These are phyloP conservation scores for Leccinum griseonigrum DNA, from an alignment of 1,284 basidiomycete genomes.

Conservation along the genomic window DNA sequence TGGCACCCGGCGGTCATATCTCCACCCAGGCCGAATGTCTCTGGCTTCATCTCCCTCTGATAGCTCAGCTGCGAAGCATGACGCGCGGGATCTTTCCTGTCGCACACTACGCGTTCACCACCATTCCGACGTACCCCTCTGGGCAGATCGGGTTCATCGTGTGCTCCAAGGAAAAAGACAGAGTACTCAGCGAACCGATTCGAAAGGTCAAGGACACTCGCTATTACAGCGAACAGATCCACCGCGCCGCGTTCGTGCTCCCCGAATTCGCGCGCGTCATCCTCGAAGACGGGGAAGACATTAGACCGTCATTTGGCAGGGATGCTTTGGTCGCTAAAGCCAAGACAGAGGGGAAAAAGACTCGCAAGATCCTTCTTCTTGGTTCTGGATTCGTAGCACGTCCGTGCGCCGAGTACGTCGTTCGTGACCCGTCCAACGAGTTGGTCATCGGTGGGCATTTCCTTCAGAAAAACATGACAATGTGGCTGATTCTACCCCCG, in stretches of 20 bases:
- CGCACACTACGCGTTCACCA: conserved; percentile 92
- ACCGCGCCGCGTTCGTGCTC: conserved; percentile 83
- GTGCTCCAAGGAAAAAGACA: conserved; percentile 75
- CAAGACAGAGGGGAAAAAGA: conserved; percentile 21
- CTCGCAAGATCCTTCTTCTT: conserved; percentile 79
- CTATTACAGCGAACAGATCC: conserved; percentile 89
- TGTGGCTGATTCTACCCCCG: conserved; percentile 9
- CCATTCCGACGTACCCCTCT: conserved; percentile 96
- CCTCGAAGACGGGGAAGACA: conserved; percentile 69
- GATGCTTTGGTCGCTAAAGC: conserved; percentile 34
- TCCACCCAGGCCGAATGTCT: conserved; percentile 96
- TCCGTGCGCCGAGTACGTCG: conserved; percentile 92
- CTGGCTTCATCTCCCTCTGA: conserved; percentile 93
- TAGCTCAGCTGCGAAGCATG: conserved; percentile 74
- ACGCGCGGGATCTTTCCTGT: conserved; percentile 81
- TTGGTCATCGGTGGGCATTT: conserved; percentile 71
- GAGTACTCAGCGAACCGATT: conserved; percentile 70
- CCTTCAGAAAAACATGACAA: neutral
- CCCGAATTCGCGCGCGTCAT: conserved; percentile 88
- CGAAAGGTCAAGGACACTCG: conserved; percentile 69
- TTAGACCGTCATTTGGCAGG: conserved; percentile 69
- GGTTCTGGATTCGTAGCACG: conserved; percentile 95
- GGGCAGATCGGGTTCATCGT: conserved; percentile 97
- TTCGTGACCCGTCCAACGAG: conserved; percentile 78
- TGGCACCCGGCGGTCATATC: conserved; percentile 90